A percentile compares a stretch with the other conserved stretches of the same genome.
These are phyloP conservation scores for Solanum rostratum DNA, from an alignment of 257 asterid genomes.

Conservation along the genomic window DNA sequence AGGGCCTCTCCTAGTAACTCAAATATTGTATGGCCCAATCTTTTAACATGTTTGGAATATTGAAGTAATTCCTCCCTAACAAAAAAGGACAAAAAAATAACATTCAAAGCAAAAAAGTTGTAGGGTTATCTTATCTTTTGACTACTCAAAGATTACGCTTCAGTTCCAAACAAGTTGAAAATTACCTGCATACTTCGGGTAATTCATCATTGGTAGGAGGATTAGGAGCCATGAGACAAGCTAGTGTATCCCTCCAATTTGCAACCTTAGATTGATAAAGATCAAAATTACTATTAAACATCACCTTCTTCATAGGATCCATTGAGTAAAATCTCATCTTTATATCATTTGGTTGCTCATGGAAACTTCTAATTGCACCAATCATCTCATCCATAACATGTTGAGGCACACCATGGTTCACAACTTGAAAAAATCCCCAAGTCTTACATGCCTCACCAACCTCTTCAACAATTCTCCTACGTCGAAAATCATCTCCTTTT, in stretches of 20 bases:
- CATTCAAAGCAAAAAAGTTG: not conserved
- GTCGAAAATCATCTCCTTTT: not conserved
- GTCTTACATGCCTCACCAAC: constrained; percentile 1
- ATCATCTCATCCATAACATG: constrained; percentile 9
- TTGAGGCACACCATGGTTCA: constrained; percentile 7
- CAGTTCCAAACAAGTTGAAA: too few relatives aligned
- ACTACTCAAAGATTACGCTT: too few relatives aligned
- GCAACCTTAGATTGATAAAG: not conserved
- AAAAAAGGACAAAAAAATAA: not conserved
- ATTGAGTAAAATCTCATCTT: not conserved
- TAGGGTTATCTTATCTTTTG: not conserved
- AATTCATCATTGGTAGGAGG: constrained; percentile 2
- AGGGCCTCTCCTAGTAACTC: constrained; percentile 9
- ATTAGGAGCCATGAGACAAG: constrained; percentile 4
- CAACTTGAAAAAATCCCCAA: constrained; percentile 10
- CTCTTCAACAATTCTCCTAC: not conserved
- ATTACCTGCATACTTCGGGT: not conserved
- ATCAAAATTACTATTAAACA: constrained; percentile 7
- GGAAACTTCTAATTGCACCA: not conserved
- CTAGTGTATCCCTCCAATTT: constrained; percentile 8
- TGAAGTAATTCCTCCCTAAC: not conserved
- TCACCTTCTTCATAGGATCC: constrained; percentile 4
- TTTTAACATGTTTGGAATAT: not conserved
- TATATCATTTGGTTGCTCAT: not conserved
- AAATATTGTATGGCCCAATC: not conserved